Percentiles rank a stretch among this genome's conserved stretches.
Evolutionary conservation across 805 yeast genomes (phyloP).

Genomic region (Metschnikowia borealis): DNA sequence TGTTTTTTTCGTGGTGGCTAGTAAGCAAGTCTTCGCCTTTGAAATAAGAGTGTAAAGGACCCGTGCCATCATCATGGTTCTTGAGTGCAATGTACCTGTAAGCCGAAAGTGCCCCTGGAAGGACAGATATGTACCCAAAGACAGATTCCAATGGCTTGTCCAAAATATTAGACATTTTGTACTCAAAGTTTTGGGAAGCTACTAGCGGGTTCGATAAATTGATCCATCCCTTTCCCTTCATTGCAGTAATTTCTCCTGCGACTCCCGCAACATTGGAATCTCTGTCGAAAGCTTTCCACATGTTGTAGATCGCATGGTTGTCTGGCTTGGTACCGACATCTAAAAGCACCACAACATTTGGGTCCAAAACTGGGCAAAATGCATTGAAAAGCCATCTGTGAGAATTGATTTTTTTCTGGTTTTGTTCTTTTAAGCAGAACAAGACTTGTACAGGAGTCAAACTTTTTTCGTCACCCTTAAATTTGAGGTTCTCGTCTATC

Average conservation of each 20-base stretch:
- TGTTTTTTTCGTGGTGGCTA: slow-evolving; percentile 25
- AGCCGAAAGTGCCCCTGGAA: slow-evolving; percentile 96
- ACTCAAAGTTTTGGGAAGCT: slow-evolving; percentile 95
- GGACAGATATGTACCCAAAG: slow-evolving; percentile 88
- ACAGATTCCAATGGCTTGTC: slow-evolving; percentile 92
- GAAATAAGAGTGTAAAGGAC: slow-evolving; percentile 85
- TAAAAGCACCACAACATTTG: slow-evolving; percentile 80
- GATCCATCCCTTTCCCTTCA: slow-evolving; percentile 85
- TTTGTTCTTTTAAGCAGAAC: slow-evolving; percentile 88
- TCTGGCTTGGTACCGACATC: slow-evolving; percentile 99
- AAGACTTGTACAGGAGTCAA: slow-evolving; percentile 92
- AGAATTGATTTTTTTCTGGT: slow-evolving; percentile 90
- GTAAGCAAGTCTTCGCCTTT: slow-evolving; percentile 67
- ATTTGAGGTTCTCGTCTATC: slow-evolving; percentile 80
- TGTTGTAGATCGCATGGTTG: slow-evolving; percentile 77
- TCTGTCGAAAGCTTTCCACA: slow-evolving; percentile 96
- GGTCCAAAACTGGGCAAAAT: slow-evolving; percentile 85
- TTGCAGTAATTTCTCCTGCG: slow-evolving; percentile 94
- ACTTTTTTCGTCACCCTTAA: slow-evolving; percentile 85
- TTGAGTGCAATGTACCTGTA: slow-evolving; percentile 84
- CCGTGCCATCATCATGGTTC: slow-evolving; percentile 86
- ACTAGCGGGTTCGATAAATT: slow-evolving; percentile 86
- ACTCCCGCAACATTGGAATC: slow-evolving; percentile 99
- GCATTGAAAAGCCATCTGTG: slow-evolving; percentile 98
- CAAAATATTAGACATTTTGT: slow-evolving; percentile 92